A percentile compares a stretch with the other conserved stretches of the same genome.
Evolutionary conservation across 441 rosid species (phyloP).

Genomic region (Gossypium davidsonii): DNA sequence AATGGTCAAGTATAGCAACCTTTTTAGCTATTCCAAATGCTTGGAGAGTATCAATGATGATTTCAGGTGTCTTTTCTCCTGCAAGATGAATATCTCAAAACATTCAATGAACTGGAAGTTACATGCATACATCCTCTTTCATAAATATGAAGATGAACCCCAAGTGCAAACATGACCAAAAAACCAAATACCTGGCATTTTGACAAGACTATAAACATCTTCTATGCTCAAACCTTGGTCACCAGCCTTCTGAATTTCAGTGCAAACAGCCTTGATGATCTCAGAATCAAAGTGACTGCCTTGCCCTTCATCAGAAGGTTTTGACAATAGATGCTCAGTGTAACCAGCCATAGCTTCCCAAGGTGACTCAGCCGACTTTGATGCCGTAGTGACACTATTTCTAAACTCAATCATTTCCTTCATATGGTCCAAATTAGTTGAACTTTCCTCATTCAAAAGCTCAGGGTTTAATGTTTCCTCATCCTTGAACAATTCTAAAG

Average conservation of each 20-base stretch:
- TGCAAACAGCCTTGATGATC: conserved; percentile 45
- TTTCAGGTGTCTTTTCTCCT: conserved; percentile 43
- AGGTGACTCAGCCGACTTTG: conserved; percentile 37
- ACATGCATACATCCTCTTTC: conserved; percentile 5
- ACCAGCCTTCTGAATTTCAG: conserved; percentile 76
- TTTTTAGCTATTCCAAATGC: conserved; percentile 74
- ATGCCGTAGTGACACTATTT: conserved; percentile 32
- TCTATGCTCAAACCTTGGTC: conserved; percentile 81
- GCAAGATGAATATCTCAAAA: conserved; percentile 25
- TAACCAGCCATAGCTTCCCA: conserved; percentile 75
- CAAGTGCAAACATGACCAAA: neutral
- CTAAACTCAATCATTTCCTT: conserved; percentile 38
- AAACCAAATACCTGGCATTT: conserved; percentile 33
- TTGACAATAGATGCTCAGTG: conserved; percentile 40
- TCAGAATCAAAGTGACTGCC: conserved; percentile 35
- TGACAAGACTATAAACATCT: conserved; percentile 47
- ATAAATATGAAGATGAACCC: neutral
- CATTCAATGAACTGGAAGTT: conserved; percentile 12
- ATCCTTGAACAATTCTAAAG: conserved; percentile 50
- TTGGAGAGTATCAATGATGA: conserved; percentile 64
- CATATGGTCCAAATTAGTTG: conserved; percentile 32
- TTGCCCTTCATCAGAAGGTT: conserved; percentile 30
- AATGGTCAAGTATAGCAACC: conserved; percentile 42
- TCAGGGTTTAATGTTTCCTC: conserved; percentile 29
- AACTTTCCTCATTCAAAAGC: conserved; percentile 30